phyloP scores from a whole-genome alignment of 176 grass and related monocot genomes.

The Aegilops bicornis region DNA sequence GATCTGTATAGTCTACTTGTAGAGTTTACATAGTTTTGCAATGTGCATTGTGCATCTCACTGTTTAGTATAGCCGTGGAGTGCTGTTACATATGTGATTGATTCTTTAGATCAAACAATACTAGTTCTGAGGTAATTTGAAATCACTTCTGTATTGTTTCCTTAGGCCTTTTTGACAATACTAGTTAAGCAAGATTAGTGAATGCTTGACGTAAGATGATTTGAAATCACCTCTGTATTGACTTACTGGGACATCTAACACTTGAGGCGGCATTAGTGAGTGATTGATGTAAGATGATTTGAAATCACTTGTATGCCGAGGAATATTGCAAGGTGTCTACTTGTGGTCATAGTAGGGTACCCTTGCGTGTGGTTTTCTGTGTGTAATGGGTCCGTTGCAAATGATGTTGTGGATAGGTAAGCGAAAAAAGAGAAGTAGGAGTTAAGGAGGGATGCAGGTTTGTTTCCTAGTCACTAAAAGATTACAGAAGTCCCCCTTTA shows the following conservation, averaged over 20 bases:
- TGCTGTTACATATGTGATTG: neutral
- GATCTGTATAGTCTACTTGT: neutral
- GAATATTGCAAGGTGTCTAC: constrained; percentile 2
- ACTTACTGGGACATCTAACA: neutral
- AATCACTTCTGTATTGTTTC: neutral
- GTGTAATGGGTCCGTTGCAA: neutral
- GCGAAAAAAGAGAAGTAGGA: neutral
- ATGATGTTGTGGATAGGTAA: neutral
- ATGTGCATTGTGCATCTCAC: neutral
- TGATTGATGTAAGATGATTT: neutral
- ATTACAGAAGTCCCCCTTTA: neutral
- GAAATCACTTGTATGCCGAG: too few species aligned
- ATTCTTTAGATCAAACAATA: too few species aligned
- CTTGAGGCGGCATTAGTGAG: neutral
- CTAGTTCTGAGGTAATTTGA: too few species aligned
- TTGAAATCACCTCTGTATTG: too few species aligned
- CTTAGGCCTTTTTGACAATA: neutral
- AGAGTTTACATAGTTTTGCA: neutral
- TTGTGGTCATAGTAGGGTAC: neutral
- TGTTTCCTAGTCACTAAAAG: neutral
- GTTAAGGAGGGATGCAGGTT: neutral
- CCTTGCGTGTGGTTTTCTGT: neutral
- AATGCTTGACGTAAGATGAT: neutral
- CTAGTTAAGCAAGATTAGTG: neutral
- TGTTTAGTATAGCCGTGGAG: neutral